A percentile compares a stretch with the other conserved stretches of the same genome.
phyloP scores from a whole-genome alignment of 2,329 filamentous ascomycete genomes.

The Penicillium brevicompactum region DNA sequence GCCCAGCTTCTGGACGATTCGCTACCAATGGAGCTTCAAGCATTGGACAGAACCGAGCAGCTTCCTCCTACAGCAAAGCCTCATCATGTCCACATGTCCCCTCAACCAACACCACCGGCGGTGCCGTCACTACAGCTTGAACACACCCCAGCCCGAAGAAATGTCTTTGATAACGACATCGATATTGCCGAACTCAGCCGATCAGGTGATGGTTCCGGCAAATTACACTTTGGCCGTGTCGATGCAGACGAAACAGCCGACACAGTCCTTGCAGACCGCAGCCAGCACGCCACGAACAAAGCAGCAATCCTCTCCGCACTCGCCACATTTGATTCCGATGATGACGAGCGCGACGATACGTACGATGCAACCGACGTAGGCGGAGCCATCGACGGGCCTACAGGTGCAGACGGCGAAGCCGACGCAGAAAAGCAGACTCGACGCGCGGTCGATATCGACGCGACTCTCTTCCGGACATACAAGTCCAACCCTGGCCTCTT shows the following conservation, averaged over 20 bases:
- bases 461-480: constrained; percentile 72
- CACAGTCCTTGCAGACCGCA: constrained; percentile 66
- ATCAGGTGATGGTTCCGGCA: constrained; percentile 54
- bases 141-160: constrained; percentile 56
- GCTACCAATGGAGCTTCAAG: constrained; percentile 68
- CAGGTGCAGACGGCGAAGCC: constrained; percentile 49
- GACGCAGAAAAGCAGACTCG: constrained; percentile 55
- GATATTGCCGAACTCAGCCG: constrained; percentile 73
- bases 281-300: constrained; percentile 67
- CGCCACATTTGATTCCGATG: constrained; percentile 86
- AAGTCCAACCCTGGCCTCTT: constrained; percentile 68
- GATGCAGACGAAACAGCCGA: constrained; percentile 68
- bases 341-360: constrained; percentile 95
- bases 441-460: constrained; percentile 57
- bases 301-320: constrained; percentile 86
- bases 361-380: constrained; percentile 93
- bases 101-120: constrained; percentile 44
- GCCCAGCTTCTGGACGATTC: constrained; percentile 78
- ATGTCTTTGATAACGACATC: constrained; percentile 74
- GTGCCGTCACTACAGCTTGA: constrained; percentile 34
- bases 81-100: constrained; percentile 61
- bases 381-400: constrained; percentile 72
- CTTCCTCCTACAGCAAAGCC: constrained; percentile 34
- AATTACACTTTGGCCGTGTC: constrained; percentile 75
- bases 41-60: constrained; percentile 64